Base-by-base conservation (phyloP, 345 rosid genomes). In the Dipteronia sinensis region DNA sequence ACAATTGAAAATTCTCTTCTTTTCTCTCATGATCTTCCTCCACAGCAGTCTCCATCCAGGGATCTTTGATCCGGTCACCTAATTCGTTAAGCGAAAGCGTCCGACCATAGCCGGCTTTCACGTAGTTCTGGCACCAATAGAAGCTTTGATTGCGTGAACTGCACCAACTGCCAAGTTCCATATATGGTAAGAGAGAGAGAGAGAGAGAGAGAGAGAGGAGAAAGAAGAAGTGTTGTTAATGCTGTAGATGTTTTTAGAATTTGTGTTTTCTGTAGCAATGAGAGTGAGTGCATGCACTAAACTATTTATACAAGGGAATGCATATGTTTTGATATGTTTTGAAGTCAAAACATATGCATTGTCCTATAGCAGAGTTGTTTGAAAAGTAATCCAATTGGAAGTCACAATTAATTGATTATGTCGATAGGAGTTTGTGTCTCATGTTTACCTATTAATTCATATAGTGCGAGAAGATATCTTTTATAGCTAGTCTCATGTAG, bases 11-110 rank as follows among this genome's bases (percentile, higher is more conserved):
- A 77, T 13, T 70, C 71, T 83, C 75, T 70, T 72, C 77, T 79
- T 85, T 49, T 71, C 77, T 77, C 16, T 85, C 80, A 19, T 79
- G 10, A 83, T 74, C 75, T 82, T 85, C 82, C 85, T 74, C 89
- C 89, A 85, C 19, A 87, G 59, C 63, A n/a, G n/a, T 20, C 74
- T 72, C 86, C 85, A 83, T 56, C 76, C 72, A 0, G 55, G 46
- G 6, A 34, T 67, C 73, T 64, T 77, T 34, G 83, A 69, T 46
- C 62, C 72, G 2, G 25, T 1, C 17, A n/a, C 49, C 71, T n/a
- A 73, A 8, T 4, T 46, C 66, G 10, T 75, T 69, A 1, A 78
- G 29, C 2, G 84, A 79, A 23, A 74, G 42, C 11, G 75, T 67
- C 63, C 76, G 78, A 46, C 75, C 80, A 34, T 34, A 34, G 38